Evolutionary conservation across 169 alveolate genomes (phyloP).

Genomic region (Plasmodium knowlesi): DNA sequence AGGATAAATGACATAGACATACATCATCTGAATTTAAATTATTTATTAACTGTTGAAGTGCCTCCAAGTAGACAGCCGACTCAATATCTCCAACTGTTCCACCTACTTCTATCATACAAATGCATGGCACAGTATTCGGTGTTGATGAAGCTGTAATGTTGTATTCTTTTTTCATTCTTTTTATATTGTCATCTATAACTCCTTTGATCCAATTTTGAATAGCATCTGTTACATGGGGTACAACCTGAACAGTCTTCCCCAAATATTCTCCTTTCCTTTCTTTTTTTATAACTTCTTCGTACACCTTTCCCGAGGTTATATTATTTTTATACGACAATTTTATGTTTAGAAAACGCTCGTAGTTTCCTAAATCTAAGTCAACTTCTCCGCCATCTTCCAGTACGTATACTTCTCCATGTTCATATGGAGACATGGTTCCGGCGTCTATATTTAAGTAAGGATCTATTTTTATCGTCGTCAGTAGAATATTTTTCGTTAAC

Average conservation of each 20-base stretch:
- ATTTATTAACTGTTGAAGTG: constrained; percentile 91
- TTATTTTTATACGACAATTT: constrained; percentile 90
- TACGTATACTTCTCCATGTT: constrained; percentile 97
- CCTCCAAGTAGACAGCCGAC: constrained; percentile 94
- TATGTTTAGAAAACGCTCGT: constrained; percentile 94
- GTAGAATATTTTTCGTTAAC: constrained; percentile 89
- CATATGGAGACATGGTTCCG: constrained; percentile 98
- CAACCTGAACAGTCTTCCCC: constrained; percentile 97
- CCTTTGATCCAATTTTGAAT: constrained; percentile 89
- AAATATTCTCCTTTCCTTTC: constrained; percentile 96
- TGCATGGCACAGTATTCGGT: constrained; percentile 87
- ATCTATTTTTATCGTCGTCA: constrained; percentile 96
- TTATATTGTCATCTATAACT: constrained; percentile 83
- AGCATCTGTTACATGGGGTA: constrained; percentile 86
- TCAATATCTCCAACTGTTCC: constrained; percentile 98
- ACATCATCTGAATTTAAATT: constrained; percentile 89
- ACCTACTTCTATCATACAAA: constrained; percentile 97
- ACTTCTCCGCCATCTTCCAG: constrained; percentile 98
- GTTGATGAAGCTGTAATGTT: constrained; percentile 6
- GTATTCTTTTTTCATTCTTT: constrained; percentile 67
- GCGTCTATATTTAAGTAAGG: constrained; percentile 96
- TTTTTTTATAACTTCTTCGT: constrained; percentile 89
- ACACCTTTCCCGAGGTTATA: constrained; percentile 96
- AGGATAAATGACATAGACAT: constrained; percentile 89
- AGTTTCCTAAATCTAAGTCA: constrained; percentile 98